Evolutionary conservation across 2,329 filamentous ascomycete genomes (phyloP), one percentile per base, ranked within the genome.

Genomic region (Colletotrichum tanaceti): DNA sequence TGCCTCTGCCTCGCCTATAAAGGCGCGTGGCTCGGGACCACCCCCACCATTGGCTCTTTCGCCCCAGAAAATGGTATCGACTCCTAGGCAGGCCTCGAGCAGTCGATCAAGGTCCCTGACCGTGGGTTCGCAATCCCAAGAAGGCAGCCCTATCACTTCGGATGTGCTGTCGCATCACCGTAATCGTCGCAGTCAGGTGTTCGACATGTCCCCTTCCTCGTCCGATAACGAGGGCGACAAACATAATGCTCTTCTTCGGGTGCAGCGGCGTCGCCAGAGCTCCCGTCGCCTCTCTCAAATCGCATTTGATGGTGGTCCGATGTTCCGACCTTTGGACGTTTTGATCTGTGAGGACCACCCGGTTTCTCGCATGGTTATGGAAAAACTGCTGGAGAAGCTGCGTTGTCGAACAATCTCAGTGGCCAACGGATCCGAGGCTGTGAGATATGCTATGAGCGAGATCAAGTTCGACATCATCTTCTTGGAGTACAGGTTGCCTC

Each of bases 401-500:
- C 91, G 93, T 43, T 99, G 96, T 75, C 92, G 96, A 49, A 98
- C 95, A 10, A 96, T 99, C 74, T 94, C 93, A 3, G 95, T 96
- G 5, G 87, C 91, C 3, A 97, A 94, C 73, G 96, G 96, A 0
- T 91, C 93, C 0, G 96, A 99, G 76, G 96, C 95, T 13, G 91
- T 97, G 74, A 90, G 95, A 24, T 97, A 96, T 79, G 94, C 96
- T 35, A 93, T 97, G 85, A 95, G 95, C 75, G 95, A 98, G 77
- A 95, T 99, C 77, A 97, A 98, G 76, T 99, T 98, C 76, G 96
- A 99, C 79, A 93, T 98, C 74, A 98, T 99, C 77, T 96, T 99
- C 84, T 95, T 97, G 79, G 96, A 99, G 80, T 98, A 94, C 82
- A 97, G 95, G 77, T 84, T 99, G 53, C 95, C 96, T 11, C 93